A percentile compares a stretch with the other conserved stretches of the same genome.
Conservation (phyloP, 192 early-diverging fungal genomes). For the Backusella tarrabulga region DNA sequence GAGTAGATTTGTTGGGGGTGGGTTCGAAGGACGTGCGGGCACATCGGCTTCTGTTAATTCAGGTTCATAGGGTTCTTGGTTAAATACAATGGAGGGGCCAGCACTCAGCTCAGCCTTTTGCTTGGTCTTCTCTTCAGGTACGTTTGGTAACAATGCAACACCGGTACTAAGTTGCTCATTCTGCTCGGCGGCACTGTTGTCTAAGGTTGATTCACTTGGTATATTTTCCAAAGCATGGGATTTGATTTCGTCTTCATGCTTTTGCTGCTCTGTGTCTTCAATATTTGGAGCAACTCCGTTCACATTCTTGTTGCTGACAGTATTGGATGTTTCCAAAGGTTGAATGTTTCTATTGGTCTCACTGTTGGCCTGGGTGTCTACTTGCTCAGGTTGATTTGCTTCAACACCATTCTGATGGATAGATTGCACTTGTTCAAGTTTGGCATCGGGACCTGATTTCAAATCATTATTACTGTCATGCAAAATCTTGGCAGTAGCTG, state of each 20-base stretch:
- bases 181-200: background rate
- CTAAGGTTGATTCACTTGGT: background rate
- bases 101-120: background rate
- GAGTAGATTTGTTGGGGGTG: slow-evolving; percentile 3
- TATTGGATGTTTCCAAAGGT: background rate
- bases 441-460: background rate
- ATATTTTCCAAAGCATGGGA: background rate
- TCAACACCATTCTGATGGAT: background rate
- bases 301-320: background rate
- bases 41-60: slow-evolving; percentile 9
- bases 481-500: background rate
- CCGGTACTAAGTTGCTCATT: background rate
- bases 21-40: slow-evolving; percentile 11
- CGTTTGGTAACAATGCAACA: background rate
- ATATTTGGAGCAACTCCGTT: background rate
- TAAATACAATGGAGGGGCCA: slow-evolving; percentile 2
- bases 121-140: background rate
- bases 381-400: background rate
- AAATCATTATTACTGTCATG: background rate
- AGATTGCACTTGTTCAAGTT: background rate
- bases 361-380: background rate
- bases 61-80: slow-evolving; percentile 4
- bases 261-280: background rate
- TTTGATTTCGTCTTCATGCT: background rate
- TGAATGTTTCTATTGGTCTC: background rate